Evolutionary conservation across 345 rosid species (phyloP).

Genomic region (Rubroshorea leprosula): DNA sequence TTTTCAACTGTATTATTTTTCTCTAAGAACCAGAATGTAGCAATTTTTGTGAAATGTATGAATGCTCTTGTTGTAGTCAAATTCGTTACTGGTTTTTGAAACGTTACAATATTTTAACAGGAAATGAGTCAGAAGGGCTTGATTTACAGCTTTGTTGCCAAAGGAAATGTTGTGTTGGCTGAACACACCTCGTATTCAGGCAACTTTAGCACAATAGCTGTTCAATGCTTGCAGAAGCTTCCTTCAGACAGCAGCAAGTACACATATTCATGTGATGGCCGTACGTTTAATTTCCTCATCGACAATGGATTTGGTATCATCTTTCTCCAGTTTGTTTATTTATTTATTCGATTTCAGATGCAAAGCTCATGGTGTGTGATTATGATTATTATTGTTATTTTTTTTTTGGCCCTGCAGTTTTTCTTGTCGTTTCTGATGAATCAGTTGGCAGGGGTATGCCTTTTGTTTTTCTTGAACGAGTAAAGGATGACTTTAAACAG

Average conservation of each 20-base stretch:
- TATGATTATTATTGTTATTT: too few relatives aligned
- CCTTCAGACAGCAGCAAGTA: constrained; percentile 92
- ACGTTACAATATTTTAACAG: constrained; percentile 14
- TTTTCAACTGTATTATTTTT: too few relatives aligned
- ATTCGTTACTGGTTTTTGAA: not conserved
- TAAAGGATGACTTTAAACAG: constrained; percentile 81
- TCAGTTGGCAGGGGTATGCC: constrained; percentile 78
- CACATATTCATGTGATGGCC: constrained; percentile 86
- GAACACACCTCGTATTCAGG: constrained; percentile 93
- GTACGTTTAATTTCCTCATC: constrained; percentile 81
- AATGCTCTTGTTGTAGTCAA: not conserved
- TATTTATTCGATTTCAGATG: not conserved
- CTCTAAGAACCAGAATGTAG: not conserved
- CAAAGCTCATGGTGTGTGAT: constrained; percentile 11
- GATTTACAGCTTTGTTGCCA: constrained; percentile 94
- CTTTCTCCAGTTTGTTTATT: not conserved
- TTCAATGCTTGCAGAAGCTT: constrained; percentile 93
- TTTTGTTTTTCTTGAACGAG: constrained; percentile 85
- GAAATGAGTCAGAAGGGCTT: constrained; percentile 84
- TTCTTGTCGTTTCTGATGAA: constrained; percentile 96
- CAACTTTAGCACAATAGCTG: constrained; percentile 95
- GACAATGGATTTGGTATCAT: constrained; percentile 73
- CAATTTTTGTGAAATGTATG: too few relatives aligned
- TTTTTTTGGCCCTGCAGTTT: constrained; percentile 48
- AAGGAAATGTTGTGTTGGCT: constrained; percentile 86